Conservation (phyloP, 371 early-diverging fungal species). For the Mucor circinelloides region DNA sequence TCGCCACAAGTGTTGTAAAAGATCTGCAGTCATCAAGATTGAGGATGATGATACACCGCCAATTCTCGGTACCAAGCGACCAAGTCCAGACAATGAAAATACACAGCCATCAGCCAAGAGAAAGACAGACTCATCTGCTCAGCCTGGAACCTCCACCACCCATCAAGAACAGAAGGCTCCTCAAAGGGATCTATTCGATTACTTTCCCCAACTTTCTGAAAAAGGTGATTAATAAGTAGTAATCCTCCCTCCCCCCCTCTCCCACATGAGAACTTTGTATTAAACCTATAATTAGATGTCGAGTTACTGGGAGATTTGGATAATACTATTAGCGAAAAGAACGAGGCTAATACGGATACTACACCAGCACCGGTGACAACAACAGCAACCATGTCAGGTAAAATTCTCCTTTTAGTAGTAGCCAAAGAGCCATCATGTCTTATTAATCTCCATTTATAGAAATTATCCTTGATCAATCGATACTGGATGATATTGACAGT, state of each 20-base stretch:
- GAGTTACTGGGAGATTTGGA: background rate
- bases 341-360: background rate
- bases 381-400: background rate
- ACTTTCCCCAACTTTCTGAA: background rate
- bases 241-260: background rate
- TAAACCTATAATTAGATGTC: background rate
- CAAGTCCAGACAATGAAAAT: background rate
- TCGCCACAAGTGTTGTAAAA: constrained; percentile 23
- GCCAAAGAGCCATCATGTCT: background rate
- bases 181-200: background rate
- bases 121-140: background rate
- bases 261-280: background rate
- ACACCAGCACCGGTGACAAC: background rate
- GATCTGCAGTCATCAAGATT: background rate
- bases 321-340: background rate
- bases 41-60: background rate
- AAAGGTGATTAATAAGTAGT: background rate
- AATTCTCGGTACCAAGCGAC: background rate
- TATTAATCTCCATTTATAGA: background rate
- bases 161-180: background rate
- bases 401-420: background rate
- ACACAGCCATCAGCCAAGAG: background rate
- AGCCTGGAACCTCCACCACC: background rate
- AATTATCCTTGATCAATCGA: background rate
- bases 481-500: background rate